These are phyloP conservation scores for Kwoniella dejecticola DNA, from an alignment of 768 basidiomycete genomes.

Conservation along the genomic window DNA sequence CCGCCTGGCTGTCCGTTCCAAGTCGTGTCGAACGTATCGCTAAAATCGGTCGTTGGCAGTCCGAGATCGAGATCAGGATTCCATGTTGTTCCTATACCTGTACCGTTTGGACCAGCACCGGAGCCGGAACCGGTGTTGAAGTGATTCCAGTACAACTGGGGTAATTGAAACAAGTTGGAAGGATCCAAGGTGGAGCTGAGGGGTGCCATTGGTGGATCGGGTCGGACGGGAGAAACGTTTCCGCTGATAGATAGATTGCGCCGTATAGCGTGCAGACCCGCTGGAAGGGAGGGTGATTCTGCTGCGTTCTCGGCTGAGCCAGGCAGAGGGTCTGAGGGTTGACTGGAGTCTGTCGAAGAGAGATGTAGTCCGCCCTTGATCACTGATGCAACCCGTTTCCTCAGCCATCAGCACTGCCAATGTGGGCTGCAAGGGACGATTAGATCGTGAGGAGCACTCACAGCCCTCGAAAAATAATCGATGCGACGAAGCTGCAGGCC, in stretches of 20 bases:
- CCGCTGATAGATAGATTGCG: constrained; percentile 20
- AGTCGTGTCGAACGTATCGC: not conserved
- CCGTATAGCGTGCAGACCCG: constrained; percentile 11
- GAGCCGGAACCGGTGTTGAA: constrained; percentile 2
- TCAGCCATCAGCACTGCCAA: no score
- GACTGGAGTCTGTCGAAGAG: not conserved
- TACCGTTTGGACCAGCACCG: not conserved
- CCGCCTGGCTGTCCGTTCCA: not conserved
- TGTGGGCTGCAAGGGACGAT: no score
- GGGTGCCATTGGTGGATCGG: no score
- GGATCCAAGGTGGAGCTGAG: not conserved
- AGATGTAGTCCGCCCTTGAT: constrained; percentile 33
- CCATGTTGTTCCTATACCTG: not conserved
- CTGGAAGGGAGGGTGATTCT: constrained; percentile 5
- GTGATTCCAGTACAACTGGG: constrained; percentile 36
- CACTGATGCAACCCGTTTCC: no score
- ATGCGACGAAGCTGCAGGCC: constrained; percentile 44
- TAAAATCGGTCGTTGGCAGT: not conserved
- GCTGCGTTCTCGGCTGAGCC: not conserved
- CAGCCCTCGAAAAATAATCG: constrained; percentile 47
- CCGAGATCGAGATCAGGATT: constrained; percentile 1
- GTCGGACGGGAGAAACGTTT: not conserved
- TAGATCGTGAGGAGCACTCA: no score
- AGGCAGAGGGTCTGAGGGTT: not conserved
- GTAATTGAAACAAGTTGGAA: constrained; percentile 27